Conservation (phyloP, 352 stramenopile species). For the Pythium plurisporium region DNA sequence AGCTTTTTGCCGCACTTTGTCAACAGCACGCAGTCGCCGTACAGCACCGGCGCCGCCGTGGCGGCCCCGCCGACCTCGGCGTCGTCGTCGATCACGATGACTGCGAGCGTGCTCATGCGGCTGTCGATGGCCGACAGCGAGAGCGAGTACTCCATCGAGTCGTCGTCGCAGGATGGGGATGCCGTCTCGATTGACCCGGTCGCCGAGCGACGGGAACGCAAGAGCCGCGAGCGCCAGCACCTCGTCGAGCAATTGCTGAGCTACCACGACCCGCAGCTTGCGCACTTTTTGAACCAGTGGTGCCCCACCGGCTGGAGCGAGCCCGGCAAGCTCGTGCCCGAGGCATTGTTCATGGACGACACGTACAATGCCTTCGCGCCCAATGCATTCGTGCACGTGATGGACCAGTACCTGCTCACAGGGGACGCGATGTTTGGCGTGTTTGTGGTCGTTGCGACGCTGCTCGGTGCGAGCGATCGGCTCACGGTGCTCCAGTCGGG, state of each 20-base stretch:
- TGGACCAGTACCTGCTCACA: slow-evolving; percentile 78
- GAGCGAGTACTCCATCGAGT: slow-evolving; percentile 24
- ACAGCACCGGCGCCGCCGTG: not conserved
- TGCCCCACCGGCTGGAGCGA: slow-evolving; percentile 64
- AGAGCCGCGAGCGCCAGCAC: slow-evolving; percentile 47
- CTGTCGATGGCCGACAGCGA: slow-evolving; percentile 14
- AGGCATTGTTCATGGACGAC: slow-evolving; percentile 59
- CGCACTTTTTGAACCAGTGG: slow-evolving; percentile 70
- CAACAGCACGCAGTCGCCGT: slow-evolving; percentile 20
- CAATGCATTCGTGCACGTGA: slow-evolving; percentile 55
- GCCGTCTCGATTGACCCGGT: slow-evolving; percentile 25
- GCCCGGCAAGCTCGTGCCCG: slow-evolving; percentile 43
- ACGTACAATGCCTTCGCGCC: slow-evolving; percentile 64
- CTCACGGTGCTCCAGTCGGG: slow-evolving; percentile 30
- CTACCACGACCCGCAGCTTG: slow-evolving; percentile 69
- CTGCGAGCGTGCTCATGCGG: slow-evolving; percentile 10
- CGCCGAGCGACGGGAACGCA: slow-evolving; percentile 30
- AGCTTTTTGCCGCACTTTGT: slow-evolving; percentile 71
- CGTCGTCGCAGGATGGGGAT: slow-evolving; percentile 31
- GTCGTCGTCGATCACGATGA: not conserved
- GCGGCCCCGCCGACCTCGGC: not conserved
- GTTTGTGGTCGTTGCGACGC: slow-evolving; percentile 59
- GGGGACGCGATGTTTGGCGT: slow-evolving; percentile 64
- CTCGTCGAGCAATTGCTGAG: slow-evolving; percentile 65
- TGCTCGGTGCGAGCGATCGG: slow-evolving; percentile 41